phyloP scores from a whole-genome alignment of 495 filamentous ascomycete species.

The Penicillium salamii region DNA sequence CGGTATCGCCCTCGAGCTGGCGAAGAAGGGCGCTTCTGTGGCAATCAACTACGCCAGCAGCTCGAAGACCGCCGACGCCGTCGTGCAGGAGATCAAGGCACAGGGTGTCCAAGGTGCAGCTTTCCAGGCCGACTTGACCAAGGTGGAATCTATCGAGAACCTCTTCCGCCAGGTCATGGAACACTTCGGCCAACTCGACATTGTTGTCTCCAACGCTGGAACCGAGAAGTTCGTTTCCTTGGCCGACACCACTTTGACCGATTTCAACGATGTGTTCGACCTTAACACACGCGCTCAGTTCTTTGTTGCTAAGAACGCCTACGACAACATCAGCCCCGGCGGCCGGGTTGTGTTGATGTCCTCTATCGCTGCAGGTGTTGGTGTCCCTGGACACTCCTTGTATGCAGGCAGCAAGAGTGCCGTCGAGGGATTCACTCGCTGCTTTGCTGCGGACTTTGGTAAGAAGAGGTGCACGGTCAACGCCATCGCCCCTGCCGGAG shows the following conservation, averaged over 20 bases:
- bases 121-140: conserved; percentile 73
- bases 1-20: conserved; percentile 75
- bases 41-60: conserved; percentile 76
- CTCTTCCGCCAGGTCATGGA: conserved; percentile 63
- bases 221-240: conserved; percentile 46
- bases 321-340: conserved; percentile 61
- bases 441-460: conserved; percentile 72
- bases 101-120: conserved; percentile 60
- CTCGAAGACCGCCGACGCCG: conserved; percentile 58
- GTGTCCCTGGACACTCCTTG: conserved; percentile 68
- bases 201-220: conserved; percentile 64
- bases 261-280: conserved; percentile 73
- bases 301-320: conserved; percentile 77
- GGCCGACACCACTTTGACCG: conserved; percentile 68
- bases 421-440: conserved; percentile 74
- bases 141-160: conserved; percentile 58
- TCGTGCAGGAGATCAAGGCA: conserved; percentile 58
- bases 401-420: conserved; percentile 78
- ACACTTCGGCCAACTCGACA: conserved; percentile 68
- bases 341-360: conserved; percentile 63
- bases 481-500: conserved; percentile 69
- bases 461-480: conserved; percentile 73
- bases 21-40: conserved; percentile 65
- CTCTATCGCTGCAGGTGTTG: conserved; percentile 53
- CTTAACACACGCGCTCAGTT: conserved; percentile 78